Evolutionary conservation across 2,329 filamentous ascomycete genomes (phyloP), one percentile per base, ranked within the genome.

Genomic region (Epichloe baconii): DNA sequence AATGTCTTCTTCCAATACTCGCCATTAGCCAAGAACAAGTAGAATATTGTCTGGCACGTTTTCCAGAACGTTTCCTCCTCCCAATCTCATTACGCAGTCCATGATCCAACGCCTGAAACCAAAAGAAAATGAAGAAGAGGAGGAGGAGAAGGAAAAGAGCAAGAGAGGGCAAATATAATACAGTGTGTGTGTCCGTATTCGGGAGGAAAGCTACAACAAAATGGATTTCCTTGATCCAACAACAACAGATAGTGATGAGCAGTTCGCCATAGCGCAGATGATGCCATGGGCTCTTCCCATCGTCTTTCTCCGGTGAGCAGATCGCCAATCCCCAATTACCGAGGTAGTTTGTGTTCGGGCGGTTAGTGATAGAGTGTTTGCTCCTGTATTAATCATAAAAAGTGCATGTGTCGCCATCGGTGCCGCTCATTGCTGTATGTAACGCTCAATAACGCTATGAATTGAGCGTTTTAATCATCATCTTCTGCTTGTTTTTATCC

Each of bases 381-480:
- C 15, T 36, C 44, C 21, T 26, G 43, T 19, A 42, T 46, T 35
- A 49, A 23, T 52, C 23, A 8, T 26, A 17, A 44, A n/a, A 15
- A 34, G n/a, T 49, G n/a, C 12, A 2, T 4, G 8, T 3, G 48
- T 21, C 31, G 34, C 40, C 47, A n/a, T 26, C 19, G 26, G 46
- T 38, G 17, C 45, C 46, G 41, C 52, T 46, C 44, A 50, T 45
- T 44, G 23, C 46, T 46, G 37, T 45, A 36, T 46, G 37, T 45
- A 36, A 44, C 44, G 45, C 72, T 61, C 46, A 44, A 36, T 45
- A 36, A 44, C 44, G 47, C 72, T 61, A 77, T 48, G 73, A 73
- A 57, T 79, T 77, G 48, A 83, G 69, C 44, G 80, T 84, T 68
- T 81, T 80, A 62, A 83, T 75, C 83, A 89, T 88, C 76, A 84